phyloP scores from a whole-genome alignment of 2,329 filamentous ascomycete species.

The Botryosphaeria agaves region DNA sequence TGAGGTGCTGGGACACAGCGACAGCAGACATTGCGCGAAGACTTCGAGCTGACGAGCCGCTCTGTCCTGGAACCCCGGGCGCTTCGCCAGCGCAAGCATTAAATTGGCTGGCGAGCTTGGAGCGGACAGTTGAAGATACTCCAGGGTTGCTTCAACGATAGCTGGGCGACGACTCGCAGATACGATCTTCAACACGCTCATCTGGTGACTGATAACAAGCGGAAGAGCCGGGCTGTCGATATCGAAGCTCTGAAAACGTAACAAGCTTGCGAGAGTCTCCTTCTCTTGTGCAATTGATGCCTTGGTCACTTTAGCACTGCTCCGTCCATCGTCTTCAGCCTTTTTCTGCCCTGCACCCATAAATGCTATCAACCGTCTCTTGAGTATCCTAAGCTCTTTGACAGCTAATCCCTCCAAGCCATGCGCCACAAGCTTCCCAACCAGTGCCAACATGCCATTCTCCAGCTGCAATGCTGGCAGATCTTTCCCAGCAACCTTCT shows the following conservation, averaged over 20 bases:
- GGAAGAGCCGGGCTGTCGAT: conserved; percentile 25
- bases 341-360: conserved; percentile 5
- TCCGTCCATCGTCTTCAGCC: conserved; percentile 11
- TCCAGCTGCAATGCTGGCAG: conserved; percentile 53
- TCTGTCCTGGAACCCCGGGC: conserved; percentile 34
- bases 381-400: conserved; percentile 51
- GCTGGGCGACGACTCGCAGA: conserved; percentile 40
- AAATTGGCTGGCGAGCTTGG: conserved; percentile 41
- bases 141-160: conserved; percentile 39
- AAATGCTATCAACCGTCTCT: conserved; percentile 37
- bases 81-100: conserved; percentile 30
- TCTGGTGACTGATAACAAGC: conserved; percentile 46
- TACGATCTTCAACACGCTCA: conserved; percentile 47
- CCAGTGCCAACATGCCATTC: conserved; percentile 51
- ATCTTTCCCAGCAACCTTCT: conserved; percentile 31
- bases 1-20: conserved; percentile 50
- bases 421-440: conserved; percentile 47
- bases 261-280: conserved; percentile 38
- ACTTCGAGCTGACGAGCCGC: conserved; percentile 47
- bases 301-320: conserved; percentile 10
- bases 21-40: conserved; percentile 46
- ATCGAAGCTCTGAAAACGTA: conserved; percentile 38
- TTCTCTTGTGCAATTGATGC: conserved; percentile 15
- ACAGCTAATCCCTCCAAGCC: conserved; percentile 49
- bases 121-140: conserved; percentile 35